Base-by-base conservation (phyloP, 257 asterid genomes). In the Scutellaria minor region DNA sequence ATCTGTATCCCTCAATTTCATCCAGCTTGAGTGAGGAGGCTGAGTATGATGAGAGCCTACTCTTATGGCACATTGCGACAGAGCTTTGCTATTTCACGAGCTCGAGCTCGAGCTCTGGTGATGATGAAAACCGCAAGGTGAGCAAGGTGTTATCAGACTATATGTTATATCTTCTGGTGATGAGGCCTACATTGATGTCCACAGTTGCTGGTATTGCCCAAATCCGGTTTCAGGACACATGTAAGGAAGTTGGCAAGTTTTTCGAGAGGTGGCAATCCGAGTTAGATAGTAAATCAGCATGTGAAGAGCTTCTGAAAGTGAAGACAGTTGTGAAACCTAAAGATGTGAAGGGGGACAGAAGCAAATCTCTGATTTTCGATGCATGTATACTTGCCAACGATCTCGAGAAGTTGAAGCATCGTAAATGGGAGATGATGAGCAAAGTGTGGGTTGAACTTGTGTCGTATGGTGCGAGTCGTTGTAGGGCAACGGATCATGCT, bases 361-460 rank as follows among this genome's bases (percentile, higher is more conserved):
- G 78, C 70, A 77, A 77, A 15, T 58, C 82, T 4, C 41, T 78
- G 40, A 51, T 72, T 20, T 72, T 72, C 22, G 72, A 62, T 2
- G 79, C 75, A 0, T 59, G 72, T 13, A 62, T 45, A 11, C 68
- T 78, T 22, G 79, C 79, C 4, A 71, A 57, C 5, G 61, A 62
- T 7, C 72, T 76, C 8, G 8, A 37, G 4, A 47, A 7, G 0
- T 18, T 18, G 48, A 6, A 5, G 9, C 7, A 5, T 2, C 6
- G 13, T 18, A 75, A 10, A 62, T 77, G 81, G 81, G 22, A 40
- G 74, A 72, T 66, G 35, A 72, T 65, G 74, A 83, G 86, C 65
- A 74, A 55, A 48, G 80, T 85, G 5, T 83, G 86, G 90, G 75
- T 85, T 64, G 86, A 85, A 51, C 52, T 85, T 68, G 47, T 81